Base-by-base conservation (phyloP, 768 basidiomycete genomes). In the Termitomyces sp. region DNA sequence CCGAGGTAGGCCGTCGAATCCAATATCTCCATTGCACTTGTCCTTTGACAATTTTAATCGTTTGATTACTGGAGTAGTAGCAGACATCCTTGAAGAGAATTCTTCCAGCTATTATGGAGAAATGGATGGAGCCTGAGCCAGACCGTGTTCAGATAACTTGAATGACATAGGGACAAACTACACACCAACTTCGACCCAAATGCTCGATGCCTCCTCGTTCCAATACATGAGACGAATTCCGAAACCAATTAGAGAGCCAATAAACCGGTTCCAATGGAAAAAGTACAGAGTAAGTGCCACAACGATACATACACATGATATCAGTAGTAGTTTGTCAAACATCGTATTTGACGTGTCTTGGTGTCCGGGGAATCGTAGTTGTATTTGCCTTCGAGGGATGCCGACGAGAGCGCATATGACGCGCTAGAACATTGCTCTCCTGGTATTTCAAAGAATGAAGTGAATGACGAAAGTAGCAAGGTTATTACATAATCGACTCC, bases 11-110 rank as follows among this genome's bases (percentile, higher is more conserved):
- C 40, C 81, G 76, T 56, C 93, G 86, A 48, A 93, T 80, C 96
- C 96, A 98, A 70, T 96, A 98, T 62, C 93, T 81, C 94, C 95
- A 98, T 63, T 89, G 89, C 48, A 98, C 71, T 67, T 93, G 86
- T 1, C 87, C 91, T 71, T 93, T 91, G 47, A 93, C 83, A 51
- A 94, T 80, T 60, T 86, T 85, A 44, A 95, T 79, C 20, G 90
- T 92, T 70, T 97, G 90, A 71, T 96, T 98, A 68, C 91, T 89
- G 2, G 94, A 95, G 71, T 96, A 86, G 70, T 98, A 98, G 18
- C 82, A 78, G 33, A 97, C 69, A 68, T 98, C 91, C 74, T 92
- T 93, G 65, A 98, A 79, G 22, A 95, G 81, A 51, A 98, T 85
- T 61, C 95, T 78, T 33, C 96, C 96, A 2, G 90, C 86, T 39